A percentile compares a stretch with the other conserved stretches of the same genome.
Evolutionary conservation across 148 eudicot genomes (phyloP).

Genomic region (Suaeda aralocaspica): DNA sequence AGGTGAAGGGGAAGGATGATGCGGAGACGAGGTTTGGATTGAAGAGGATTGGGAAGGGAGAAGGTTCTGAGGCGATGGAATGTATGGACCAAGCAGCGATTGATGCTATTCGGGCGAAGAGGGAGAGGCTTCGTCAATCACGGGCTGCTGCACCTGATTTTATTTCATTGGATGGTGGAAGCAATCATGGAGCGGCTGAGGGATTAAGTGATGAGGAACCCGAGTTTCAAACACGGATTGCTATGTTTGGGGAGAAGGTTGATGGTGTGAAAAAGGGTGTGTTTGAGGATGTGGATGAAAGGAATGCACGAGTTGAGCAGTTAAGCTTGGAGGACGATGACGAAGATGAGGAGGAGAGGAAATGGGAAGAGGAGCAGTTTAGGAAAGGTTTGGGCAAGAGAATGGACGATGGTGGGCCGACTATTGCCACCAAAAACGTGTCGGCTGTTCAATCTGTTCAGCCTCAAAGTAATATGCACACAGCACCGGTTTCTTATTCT

Average conservation of each 20-base stretch:
- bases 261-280: constrained; percentile 58
- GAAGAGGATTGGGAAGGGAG: constrained; percentile 36
- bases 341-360: constrained; percentile 88
- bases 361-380: constrained; percentile 92
- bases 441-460: constrained; percentile 39
- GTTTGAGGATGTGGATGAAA: constrained; percentile 65
- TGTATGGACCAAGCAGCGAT: constrained; percentile 61
- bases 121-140: constrained; percentile 64
- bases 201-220: constrained; percentile 98
- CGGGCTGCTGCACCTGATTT: constrained; percentile 75
- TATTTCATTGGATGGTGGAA: constrained; percentile 75
- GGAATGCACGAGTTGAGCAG: constrained; percentile 25
- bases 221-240: constrained; percentile 75
- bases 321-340: constrained; percentile 43
- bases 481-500: constrained; percentile 30
- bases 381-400: constrained; percentile 93
- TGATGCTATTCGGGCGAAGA: constrained; percentile 56
- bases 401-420: constrained; percentile 65
- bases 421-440: constrained; percentile 36
- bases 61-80: constrained; percentile 14
- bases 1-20: constrained; percentile 33
- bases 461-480: constrained; percentile 32
- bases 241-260: constrained; percentile 55
- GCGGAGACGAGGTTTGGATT: constrained; percentile 26
- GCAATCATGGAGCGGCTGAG: constrained; percentile 90